phyloP scores from a whole-genome alignment of 306 rosid species.

The Cucurbita ficifolia region DNA sequence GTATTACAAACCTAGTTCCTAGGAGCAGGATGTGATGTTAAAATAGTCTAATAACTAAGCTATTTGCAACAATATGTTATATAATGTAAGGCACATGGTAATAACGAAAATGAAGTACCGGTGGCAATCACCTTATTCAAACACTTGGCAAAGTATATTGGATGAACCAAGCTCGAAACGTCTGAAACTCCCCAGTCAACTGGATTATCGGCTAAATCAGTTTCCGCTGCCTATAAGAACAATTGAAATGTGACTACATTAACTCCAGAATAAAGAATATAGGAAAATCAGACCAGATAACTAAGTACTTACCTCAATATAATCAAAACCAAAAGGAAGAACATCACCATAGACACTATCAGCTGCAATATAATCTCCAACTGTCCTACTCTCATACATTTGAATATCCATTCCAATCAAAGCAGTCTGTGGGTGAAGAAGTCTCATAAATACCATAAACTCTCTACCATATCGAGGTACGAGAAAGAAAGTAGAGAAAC shows the following conservation, averaged over 20 bases:
- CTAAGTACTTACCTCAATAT: constrained; percentile 6
- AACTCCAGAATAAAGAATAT: constrained; percentile 5
- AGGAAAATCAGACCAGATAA: background rate
- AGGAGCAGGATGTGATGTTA: background rate
- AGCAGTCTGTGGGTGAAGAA: constrained; percentile 45
- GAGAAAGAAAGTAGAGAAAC: background rate
- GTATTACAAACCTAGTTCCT: background rate
- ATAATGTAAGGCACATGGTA: background rate
- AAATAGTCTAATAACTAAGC: background rate
- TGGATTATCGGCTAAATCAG: constrained; percentile 32
- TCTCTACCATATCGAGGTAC: background rate
- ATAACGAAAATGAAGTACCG: background rate
- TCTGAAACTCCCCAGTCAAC: constrained; percentile 38
- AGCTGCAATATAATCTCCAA: constrained; percentile 26
- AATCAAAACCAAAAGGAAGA: constrained; percentile 44
- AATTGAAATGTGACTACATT: constrained; percentile 11
- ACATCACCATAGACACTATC: constrained; percentile 28
- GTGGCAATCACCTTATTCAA: constrained; percentile 45
- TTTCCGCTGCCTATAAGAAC: constrained; percentile 35
- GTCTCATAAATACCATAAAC: background rate
- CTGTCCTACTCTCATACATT: constrained; percentile 32
- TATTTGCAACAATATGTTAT: background rate
- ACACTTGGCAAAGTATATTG: constrained; percentile 72
- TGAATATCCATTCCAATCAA: constrained; percentile 81
- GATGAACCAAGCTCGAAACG: constrained; percentile 40